Percentiles rank a stretch among this genome's conserved stretches.
These are phyloP conservation scores for Fusarium kyushuense DNA, from an alignment of 2,329 filamentous ascomycete genomes.

Conservation along the genomic window DNA sequence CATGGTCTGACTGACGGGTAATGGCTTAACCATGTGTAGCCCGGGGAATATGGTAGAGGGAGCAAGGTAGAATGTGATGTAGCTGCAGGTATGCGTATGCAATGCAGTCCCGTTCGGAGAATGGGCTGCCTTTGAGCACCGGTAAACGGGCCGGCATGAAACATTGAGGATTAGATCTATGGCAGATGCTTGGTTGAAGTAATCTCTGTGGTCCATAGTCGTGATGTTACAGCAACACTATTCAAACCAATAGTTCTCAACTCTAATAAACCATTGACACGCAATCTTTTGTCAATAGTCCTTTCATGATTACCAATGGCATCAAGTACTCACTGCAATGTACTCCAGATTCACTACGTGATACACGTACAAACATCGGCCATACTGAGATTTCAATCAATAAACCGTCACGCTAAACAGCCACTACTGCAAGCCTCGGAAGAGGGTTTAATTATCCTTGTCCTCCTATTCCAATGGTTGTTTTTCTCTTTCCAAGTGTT, in stretches of 20 bases:
- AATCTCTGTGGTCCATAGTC: neutral
- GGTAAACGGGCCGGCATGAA: constrained; percentile 29
- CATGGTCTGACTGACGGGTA: neutral
- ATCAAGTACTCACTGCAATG: neutral
- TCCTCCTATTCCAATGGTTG: neutral
- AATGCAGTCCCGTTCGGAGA: constrained; percentile 19
- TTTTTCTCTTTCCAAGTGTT: neutral
- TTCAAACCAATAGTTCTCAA: neutral
- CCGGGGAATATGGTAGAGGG: constrained; percentile 13
- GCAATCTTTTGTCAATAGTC: neutral
- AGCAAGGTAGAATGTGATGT: neutral
- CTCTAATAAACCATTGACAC: neutral
- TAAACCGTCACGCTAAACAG: constrained; percentile 46
- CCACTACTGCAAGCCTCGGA: constrained; percentile 42
- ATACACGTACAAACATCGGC: neutral
- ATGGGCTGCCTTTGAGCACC: constrained; percentile 9
- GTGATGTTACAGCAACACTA: neutral
- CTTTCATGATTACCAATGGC: neutral
- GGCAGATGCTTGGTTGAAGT: neutral
- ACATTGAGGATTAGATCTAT: constrained; percentile 16
- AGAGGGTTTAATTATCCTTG: constrained; percentile 35
- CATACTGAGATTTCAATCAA: constrained; percentile 41
- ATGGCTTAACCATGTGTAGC: neutral
- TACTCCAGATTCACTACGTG: constrained; percentile 3
- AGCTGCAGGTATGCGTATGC: constrained; percentile 2